Base-by-base conservation (phyloP, 148 eudicot species). In the Spergularia bocconei region DNA sequence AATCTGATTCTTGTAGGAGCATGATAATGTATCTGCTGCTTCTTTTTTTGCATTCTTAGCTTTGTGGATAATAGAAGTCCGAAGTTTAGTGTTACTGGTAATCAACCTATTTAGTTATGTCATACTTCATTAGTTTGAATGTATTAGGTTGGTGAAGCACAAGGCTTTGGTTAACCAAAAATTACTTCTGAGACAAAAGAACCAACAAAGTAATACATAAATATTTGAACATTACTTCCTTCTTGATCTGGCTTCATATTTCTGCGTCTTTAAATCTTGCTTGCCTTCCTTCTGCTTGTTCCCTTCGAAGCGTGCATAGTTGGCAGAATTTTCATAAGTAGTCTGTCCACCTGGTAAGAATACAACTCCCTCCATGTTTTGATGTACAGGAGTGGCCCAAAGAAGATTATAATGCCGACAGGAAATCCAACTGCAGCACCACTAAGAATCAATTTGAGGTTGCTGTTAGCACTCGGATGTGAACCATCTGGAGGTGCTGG, bases 291-390 rank as follows among this genome's bases (percentile, higher is more conserved):
- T 13, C 48, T 60, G 64, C 70, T 60, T 51, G 61, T 77, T 47
- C 2, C 19, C 64, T 47, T 70, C 63, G 9, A 15, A 54, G 11
- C 0, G 7, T 77, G 36, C 56, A 62, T 62, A 14, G 60, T 50
- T 7, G 36, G 20, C 56, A 44, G 33, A 4, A 78, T 71, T 72
- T 70, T 72, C 72, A 65, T 48, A 17, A 57, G 6, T 5, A 78
- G 38, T 19, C 38, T 11, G 14, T 78, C 71, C 1, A 72, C 44
- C 60, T 70, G 70, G 5, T 62, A 48, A 52, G 48, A 77, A n/a
- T 77, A 70, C 76, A 70, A 78, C 55, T 55, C 65, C 76, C 76
- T 71, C 33, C 62, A 78, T 64, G 71, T 71, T 7, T 44, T 63
- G 23, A 78, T 64, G 71, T 64, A 78, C 2, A 71, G 15, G 25